Percentiles rank a stretch among this genome's conserved stretches.
phyloP scores from a whole-genome alignment of 805 yeast genomes.

The Teunomyces gatunensis region DNA sequence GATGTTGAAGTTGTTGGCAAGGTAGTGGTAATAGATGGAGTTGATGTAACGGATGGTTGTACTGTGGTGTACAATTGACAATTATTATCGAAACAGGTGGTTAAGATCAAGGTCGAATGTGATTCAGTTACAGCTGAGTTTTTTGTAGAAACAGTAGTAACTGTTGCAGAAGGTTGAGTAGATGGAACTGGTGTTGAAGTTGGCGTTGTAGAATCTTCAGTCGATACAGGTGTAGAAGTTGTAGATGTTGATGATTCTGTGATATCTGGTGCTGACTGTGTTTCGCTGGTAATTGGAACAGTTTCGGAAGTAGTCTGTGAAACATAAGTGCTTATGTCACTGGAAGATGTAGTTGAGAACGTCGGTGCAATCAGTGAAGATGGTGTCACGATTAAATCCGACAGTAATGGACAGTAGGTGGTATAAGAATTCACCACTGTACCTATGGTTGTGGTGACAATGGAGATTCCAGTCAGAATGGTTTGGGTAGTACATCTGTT shows the following conservation, averaged over 20 bases:
- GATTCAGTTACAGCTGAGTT: background rate
- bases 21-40: background rate
- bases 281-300: background rate
- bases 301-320: background rate
- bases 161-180: background rate
- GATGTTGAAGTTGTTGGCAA: background rate
- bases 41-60: background rate
- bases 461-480: conserved; percentile 7
- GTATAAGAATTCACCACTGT: conserved; percentile 11
- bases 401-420: conserved; percentile 17
- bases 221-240: too few relatives aligned
- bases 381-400: background rate
- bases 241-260: background rate
- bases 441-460: conserved; percentile 9
- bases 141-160: background rate
- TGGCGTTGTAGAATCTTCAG: background rate
- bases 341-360: background rate
- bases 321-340: background rate
- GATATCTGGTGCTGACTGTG: background rate
- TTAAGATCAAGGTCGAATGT: background rate
- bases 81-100: background rate
- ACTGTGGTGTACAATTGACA: background rate
- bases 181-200: background rate
- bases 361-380: background rate
- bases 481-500: conserved; percentile 2